phyloP scores from a whole-genome alignment of 148 eudicot genomes.

The Silene latifolia region DNA sequence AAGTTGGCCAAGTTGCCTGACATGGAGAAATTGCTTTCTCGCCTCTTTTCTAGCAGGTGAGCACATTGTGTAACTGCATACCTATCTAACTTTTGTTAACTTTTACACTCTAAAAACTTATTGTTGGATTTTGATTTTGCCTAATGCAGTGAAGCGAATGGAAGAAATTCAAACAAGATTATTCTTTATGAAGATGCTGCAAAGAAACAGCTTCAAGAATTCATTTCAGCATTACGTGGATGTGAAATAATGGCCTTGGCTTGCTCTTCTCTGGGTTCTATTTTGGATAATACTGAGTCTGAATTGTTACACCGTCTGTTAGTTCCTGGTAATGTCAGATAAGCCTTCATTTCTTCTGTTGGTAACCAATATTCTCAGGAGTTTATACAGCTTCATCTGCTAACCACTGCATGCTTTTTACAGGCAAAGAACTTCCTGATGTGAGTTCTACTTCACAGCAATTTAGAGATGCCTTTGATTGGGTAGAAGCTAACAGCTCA shows the following conservation, averaged over 20 bases:
- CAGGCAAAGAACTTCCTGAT: slow-evolving; percentile 82
- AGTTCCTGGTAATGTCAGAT: slow-evolving; percentile 55
- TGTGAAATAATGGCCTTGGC: slow-evolving; percentile 72
- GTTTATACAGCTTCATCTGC: slow-evolving; percentile 10
- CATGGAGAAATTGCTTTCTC: slow-evolving; percentile 88
- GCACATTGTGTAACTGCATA: background rate
- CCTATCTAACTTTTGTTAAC: background rate
- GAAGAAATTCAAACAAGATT: slow-evolving; percentile 83
- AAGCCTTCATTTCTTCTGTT: background rate
- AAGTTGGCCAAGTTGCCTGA: slow-evolving; percentile 78
- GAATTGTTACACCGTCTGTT: slow-evolving; percentile 58
- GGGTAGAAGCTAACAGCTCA: slow-evolving; percentile 82
- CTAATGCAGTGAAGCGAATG: slow-evolving; percentile 74
- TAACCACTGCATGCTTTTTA: slow-evolving; percentile 24
- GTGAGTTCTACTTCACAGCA: slow-evolving; percentile 48
- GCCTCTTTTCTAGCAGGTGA: slow-evolving; percentile 85
- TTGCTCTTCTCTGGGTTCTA: slow-evolving; percentile 65
- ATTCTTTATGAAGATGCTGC: slow-evolving; percentile 90
- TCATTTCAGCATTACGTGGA: slow-evolving; percentile 81
- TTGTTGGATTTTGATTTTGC: slow-evolving; percentile 9
- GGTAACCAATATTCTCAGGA: background rate
- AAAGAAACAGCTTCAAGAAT: slow-evolving; percentile 90
- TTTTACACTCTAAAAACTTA: slow-evolving; percentile 13
- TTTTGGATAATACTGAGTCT: slow-evolving; percentile 59
- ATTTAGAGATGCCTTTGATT: slow-evolving; percentile 87